These are phyloP conservation scores for Cutaneotrichosporon dermatis DNA, from an alignment of 1,284 basidiomycete genomes.

Conservation along the genomic window DNA sequence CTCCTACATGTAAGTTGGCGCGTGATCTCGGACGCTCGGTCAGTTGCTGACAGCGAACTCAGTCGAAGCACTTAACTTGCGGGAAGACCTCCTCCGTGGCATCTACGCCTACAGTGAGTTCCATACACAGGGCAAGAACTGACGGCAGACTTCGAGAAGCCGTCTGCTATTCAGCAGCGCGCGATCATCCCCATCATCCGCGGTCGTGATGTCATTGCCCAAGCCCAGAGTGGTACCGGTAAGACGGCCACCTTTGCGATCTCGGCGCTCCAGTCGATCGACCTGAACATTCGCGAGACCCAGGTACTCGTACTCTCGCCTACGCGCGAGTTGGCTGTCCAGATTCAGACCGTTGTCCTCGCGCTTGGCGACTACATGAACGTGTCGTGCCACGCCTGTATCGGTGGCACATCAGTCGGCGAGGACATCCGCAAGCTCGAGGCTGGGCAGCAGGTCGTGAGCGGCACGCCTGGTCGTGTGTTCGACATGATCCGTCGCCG, in stretches of 20 bases:
- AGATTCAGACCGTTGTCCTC: slow-evolving; percentile 97
- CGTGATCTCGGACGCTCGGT: no score
- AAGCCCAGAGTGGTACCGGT: slow-evolving; percentile 98
- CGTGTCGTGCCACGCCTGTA: slow-evolving; percentile 97
- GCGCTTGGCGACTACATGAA: slow-evolving; percentile 99
- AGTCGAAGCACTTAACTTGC: slow-evolving; percentile 89
- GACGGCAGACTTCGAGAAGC: slow-evolving; percentile 88
- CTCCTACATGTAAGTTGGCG: slow-evolving; percentile 47
- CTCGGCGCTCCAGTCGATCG: slow-evolving; percentile 88
- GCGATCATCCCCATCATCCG: slow-evolving; percentile 94
- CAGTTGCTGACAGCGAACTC: slow-evolving; percentile 50
- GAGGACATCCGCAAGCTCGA: slow-evolving; percentile 98
- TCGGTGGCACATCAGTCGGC: slow-evolving; percentile 94
- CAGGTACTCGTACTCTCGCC: slow-evolving; percentile 94
- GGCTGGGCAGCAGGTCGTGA: slow-evolving; percentile 96
- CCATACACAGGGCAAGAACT: background rate
- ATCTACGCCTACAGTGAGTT: slow-evolving; percentile 96
- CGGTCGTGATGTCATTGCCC: slow-evolving; percentile 93
- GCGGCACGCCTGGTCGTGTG: slow-evolving; percentile 95
- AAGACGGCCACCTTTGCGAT: slow-evolving; percentile 99
- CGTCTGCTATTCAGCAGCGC: slow-evolving; percentile 97
- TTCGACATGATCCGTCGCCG: slow-evolving; percentile 99
- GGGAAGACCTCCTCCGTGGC: slow-evolving; percentile 91
- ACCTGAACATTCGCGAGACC: slow-evolving; percentile 89
- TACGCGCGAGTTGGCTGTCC: slow-evolving; percentile 91